phyloP scores from a whole-genome alignment of 148 eudicot genomes.

The Diospyros lotus region DNA sequence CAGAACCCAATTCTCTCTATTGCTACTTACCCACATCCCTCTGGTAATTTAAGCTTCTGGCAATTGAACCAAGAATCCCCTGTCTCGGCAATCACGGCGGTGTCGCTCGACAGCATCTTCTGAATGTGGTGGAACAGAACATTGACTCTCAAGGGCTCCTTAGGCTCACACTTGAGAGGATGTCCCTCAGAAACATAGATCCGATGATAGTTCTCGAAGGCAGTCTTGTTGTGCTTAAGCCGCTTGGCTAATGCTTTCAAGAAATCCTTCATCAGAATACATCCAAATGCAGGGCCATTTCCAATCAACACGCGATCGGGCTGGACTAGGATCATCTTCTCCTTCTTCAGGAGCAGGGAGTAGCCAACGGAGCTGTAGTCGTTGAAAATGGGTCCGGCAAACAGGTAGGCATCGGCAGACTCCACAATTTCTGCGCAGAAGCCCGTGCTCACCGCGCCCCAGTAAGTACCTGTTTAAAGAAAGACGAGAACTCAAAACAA shows the following conservation, averaged over 20 bases:
- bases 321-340: constrained; percentile 52
- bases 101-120: constrained; percentile 35
- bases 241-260: constrained; percentile 32
- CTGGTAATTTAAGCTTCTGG: constrained; percentile 52
- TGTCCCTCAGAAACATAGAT: constrained; percentile 51
- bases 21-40: constrained; percentile 51
- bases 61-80: constrained; percentile 67
- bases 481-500: too few relatives aligned
- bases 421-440: constrained; percentile 16
- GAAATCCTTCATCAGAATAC: constrained; percentile 54
- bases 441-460: constrained; percentile 17
- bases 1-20: too few relatives aligned
- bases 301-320: constrained; percentile 50
- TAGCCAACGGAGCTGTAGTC: constrained; percentile 63
- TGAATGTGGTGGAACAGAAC: constrained; percentile 44
- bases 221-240: constrained; percentile 38
- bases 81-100: constrained; percentile 52
- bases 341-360: constrained; percentile 48
- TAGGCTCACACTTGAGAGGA: constrained; percentile 34
- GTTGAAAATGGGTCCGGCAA: constrained; percentile 35
- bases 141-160: constrained; percentile 51
- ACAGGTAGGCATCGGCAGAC: constrained; percentile 17
- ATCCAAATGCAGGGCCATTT: constrained; percentile 50
- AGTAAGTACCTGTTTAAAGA: neutral
- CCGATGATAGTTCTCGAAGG: constrained; percentile 44